Conservation (phyloP, 2,329 filamentous ascomycete genomes). For the Alternaria postmessia region DNA sequence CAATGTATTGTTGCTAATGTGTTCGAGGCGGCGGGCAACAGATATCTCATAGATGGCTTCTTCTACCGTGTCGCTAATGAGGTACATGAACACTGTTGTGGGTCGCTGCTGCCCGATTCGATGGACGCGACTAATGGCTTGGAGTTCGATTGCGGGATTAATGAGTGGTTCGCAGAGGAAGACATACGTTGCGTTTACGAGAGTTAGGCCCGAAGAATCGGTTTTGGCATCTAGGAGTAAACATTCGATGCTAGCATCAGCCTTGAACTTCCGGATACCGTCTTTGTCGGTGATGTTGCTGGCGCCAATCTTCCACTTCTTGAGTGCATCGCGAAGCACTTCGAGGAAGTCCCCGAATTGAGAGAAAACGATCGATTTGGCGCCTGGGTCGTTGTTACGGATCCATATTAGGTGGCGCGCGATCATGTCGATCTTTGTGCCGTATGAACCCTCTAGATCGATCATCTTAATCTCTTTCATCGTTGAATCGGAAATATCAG, state of each 20-base stretch:
- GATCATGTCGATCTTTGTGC: conserved; percentile 84
- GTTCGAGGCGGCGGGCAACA: conserved; percentile 77
- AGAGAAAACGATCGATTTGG: conserved; percentile 93
- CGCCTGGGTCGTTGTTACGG: conserved; percentile 80
- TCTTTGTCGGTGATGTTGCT: conserved; percentile 72
- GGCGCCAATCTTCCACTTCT: conserved; percentile 74
- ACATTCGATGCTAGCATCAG: conserved; percentile 76
- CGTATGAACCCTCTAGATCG: conserved; percentile 77
- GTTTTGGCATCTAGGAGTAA: conserved; percentile 90
- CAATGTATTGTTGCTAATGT: conserved; percentile 65
- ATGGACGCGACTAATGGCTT: conserved; percentile 94
- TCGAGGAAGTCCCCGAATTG: conserved; percentile 85
- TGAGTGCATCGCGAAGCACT: conserved; percentile 75
- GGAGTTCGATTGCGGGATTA: conserved; percentile 91
- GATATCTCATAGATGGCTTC: conserved; percentile 90
- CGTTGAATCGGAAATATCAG: conserved; percentile 73
- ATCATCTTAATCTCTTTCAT: conserved; percentile 84
- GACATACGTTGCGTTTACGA: conserved; percentile 92
- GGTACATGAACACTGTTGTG: conserved; percentile 95
- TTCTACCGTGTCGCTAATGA: conserved; percentile 90
- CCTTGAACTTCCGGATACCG: conserved; percentile 79
- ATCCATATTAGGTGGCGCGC: conserved; percentile 83
- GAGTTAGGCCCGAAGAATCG: conserved; percentile 86
- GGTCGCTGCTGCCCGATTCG: conserved; percentile 88
- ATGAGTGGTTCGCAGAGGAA: conserved; percentile 94